phyloP scores from a whole-genome alignment of 768 basidiomycete genomes.

The Leccinum ochraceum region DNA sequence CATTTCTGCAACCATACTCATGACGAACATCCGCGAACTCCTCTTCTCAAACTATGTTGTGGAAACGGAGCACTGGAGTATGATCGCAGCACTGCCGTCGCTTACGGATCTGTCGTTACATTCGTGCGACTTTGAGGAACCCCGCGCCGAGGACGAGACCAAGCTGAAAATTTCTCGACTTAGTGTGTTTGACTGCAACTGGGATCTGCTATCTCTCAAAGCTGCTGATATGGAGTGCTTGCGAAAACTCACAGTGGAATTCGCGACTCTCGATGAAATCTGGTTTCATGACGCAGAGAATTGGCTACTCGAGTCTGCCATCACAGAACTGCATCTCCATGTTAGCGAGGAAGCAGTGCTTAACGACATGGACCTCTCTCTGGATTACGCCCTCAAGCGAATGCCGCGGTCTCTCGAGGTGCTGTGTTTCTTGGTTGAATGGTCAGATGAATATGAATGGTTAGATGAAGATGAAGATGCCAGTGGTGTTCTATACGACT shows the following conservation, averaged over 20 bases:
- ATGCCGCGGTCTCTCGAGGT: neutral
- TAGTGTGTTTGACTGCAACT: too few species aligned
- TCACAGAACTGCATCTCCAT: neutral
- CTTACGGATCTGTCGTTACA: too few species aligned
- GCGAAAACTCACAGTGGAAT: neutral
- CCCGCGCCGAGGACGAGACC: too few species aligned
- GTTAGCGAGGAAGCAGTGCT: neutral
- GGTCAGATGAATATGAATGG: neutral
- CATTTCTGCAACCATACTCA: too few species aligned
- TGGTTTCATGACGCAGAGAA: neutral
- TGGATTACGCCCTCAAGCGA: neutral
- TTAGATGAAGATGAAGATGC: too few species aligned
- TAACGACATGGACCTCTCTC: neutral
- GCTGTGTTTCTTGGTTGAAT: neutral
- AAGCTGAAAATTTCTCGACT: too few species aligned
- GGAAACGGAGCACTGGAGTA: too few species aligned
- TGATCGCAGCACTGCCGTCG: too few species aligned
- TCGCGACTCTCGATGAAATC: neutral
- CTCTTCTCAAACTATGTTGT: too few species aligned
- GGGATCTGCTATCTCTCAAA: too few species aligned
- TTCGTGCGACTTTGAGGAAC: too few species aligned
- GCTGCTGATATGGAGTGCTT: neutral
- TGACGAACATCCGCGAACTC: too few species aligned
- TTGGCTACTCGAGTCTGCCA: neutral
- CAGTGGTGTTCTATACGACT: neutral